Base-by-base conservation (phyloP, 108 stramenopile species). In the Parietichytrium sp. region DNA sequence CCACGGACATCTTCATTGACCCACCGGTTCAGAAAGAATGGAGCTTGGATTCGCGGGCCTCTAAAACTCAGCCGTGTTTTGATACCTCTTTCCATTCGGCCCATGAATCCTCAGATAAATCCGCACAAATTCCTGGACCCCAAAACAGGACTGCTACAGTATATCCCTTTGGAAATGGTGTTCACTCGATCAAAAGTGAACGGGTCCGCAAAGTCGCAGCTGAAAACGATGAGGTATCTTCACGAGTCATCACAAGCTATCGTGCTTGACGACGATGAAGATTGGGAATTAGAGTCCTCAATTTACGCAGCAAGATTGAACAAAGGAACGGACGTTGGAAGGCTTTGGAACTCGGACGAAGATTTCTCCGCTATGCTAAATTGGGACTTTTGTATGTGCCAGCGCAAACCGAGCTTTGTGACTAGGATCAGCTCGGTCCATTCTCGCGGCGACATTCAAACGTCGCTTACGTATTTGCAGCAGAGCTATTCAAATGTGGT, bases 141-240 rank as follows among this genome's bases (percentile, higher is more conserved):
- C 8, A 20, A 31, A 27, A 72, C 61, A 6, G 61, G 61, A 13
- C 42, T 72, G 4, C 38, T 72, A 6, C 61, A 45, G 1, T 33
- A 72, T n/a, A 72, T 72, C 20, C 61, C 61, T 33, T 42, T 72
- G 8, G 61, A 72, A 20, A n/a, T 72, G 16, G 61, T 72, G 10
- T 45, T 72, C 61, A 72, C 61, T 6, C 61, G 61, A 8, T 47
- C 61, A 33, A 36, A 72, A 45, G 15, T 20, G 1, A 15, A 15
- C 20, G 27, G 27, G 2, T 53, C 52, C 8, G 12, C 61, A 7
- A 33, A 72, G 25, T 45, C 20, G 38, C 10, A 72, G 16, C 29
- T 72, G 8, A 72, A 31, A 13, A 72, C 33, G n/a, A 38, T 38
- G 29, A 16, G 61, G 29, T 72, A 45, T 20, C 42, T 72, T 6